Evolutionary conservation across 495 filamentous ascomycete genomes (phyloP), one percentile per base, ranked within the genome.

Genomic region (Aspergillus mulundensis): DNA sequence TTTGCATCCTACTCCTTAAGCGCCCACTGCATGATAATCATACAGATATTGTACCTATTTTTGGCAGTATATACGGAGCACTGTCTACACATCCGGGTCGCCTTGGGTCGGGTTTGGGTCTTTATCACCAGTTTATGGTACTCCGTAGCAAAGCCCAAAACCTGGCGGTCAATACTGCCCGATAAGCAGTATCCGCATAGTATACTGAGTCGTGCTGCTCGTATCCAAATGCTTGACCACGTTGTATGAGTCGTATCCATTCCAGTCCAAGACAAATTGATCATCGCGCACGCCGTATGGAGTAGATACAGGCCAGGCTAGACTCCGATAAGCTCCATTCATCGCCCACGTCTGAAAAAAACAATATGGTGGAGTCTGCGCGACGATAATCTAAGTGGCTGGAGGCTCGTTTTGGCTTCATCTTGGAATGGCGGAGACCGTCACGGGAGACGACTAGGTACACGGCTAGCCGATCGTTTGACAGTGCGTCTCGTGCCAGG

Each of bases 321-420:
- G 30, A 36, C 19, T 21, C 46, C 16, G 30, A 1, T 14, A 16
- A 10, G 16, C n/a, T 12, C 48, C 34, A 10, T 49, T 11, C 14
- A 40, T 51, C 36, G 20, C 49, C 20, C 49, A 38, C 34, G 14
- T 51, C 38, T 28, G 21, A 41, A 38, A 51, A 39, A 41, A 40
- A 51, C 20, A 51, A 51, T 16, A 51, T 41, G 21, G 49, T 51
- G 49, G 49, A 41, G 49, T 28, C 36, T 3, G 23, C 21, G 38
- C 38, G 49, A 51, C 25, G 23, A 42, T 52, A 42, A 14, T 53
- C n/a, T 53, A 20, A 53, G 14, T 53, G 38, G 50, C 50, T 23
- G 39, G 50, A 20, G 38, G 32, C 21, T 53, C 25, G 8, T n/a
- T 42, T 41, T 24, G 36, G 36, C 15, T 28, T 24, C 5, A 41